A percentile compares a stretch with the other conserved stretches of the same genome.
Conservation (phyloP, 306 rosid species). For the Sophora flavescens region DNA sequence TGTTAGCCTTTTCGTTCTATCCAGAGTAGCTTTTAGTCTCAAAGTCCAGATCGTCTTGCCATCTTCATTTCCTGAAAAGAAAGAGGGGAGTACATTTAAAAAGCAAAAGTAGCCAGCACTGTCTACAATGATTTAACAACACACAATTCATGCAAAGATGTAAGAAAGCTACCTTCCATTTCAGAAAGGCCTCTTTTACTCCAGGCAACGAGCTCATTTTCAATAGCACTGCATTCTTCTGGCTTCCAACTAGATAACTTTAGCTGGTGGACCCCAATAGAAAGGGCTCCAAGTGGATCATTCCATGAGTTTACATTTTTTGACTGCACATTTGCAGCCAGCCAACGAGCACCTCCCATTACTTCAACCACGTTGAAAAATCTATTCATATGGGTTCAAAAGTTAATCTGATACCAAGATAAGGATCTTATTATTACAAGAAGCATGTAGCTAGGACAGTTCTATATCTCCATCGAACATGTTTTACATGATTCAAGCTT, state of each 20-base stretch:
- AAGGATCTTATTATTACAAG: conserved; percentile 28
- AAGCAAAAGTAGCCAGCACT: conserved; percentile 30
- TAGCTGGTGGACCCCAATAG: conserved; percentile 82
- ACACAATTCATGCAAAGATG: conserved; percentile 22
- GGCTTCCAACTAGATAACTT: conserved; percentile 88
- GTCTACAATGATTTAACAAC: conserved; percentile 13
- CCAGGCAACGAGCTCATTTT: conserved; percentile 92
- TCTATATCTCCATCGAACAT: conserved; percentile 35
- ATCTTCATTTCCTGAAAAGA: conserved; percentile 84
- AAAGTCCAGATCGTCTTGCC: conserved; percentile 88
- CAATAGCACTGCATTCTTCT: conserved; percentile 87
- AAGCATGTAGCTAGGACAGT: conserved; percentile 26
- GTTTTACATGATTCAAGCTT: conserved; percentile 25
- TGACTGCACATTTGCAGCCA: conserved; percentile 74
- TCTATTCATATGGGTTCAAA: conserved; percentile 58
- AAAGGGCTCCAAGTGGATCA: conserved; percentile 82
- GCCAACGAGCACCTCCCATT: conserved; percentile 78
- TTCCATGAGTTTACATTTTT: conserved; percentile 77
- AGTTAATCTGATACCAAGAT: conserved; percentile 32
- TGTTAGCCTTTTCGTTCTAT: conserved; percentile 92
- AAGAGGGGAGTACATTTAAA: conserved; percentile 30
- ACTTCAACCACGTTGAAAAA: conserved; percentile 82
- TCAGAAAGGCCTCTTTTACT: conserved; percentile 80
- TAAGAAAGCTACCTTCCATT: conserved; percentile 69
- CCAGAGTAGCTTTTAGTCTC: conserved; percentile 95